Evolutionary conservation across 1,284 basidiomycete species (phyloP).

Genomic region (Rhodofomes roseus): DNA sequence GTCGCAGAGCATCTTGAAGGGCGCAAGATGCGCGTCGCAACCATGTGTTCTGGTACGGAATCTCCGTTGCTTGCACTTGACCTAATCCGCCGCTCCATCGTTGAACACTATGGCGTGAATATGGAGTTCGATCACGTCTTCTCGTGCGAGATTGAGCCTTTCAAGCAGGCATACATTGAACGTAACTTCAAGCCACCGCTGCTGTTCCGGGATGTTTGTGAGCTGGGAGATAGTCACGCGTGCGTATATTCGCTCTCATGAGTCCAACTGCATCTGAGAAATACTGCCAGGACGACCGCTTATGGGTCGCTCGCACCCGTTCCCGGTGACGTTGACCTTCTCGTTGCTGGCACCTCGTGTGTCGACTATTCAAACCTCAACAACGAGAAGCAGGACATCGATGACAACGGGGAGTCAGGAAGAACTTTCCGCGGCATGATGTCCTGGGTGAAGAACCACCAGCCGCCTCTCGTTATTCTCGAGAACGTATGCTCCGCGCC

Average conservation of each 20-base stretch:
- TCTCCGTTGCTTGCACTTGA: constrained; percentile 89
- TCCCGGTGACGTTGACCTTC: constrained; percentile 86
- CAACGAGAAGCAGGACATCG: constrained; percentile 88
- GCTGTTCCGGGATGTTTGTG: constrained; percentile 92
- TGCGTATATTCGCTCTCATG: constrained; percentile 34
- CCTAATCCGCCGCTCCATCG: constrained; percentile 74
- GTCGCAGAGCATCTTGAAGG: constrained; percentile 74
- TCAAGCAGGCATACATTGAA: constrained; percentile 98
- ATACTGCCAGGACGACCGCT: constrained; percentile 69
- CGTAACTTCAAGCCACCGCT: constrained; percentile 91
- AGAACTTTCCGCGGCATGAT: constrained; percentile 90
- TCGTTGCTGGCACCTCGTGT: constrained; percentile 92
- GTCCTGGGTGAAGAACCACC: constrained; percentile 85
- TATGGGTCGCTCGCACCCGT: constrained; percentile 86
- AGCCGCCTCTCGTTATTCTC: constrained; percentile 86
- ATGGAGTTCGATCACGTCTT: constrained; percentile 90
- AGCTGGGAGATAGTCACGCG: constrained; percentile 78
- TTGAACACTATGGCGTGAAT: constrained; percentile 62
- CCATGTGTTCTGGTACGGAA: constrained; percentile 97
- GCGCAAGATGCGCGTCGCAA: constrained; percentile 87
- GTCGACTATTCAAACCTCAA: constrained; percentile 97
- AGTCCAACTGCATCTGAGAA: not conserved
- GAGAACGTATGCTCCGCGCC: constrained; percentile 95
- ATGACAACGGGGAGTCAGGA: constrained; percentile 87
- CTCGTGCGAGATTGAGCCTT: constrained; percentile 97